phyloP scores from a whole-genome alignment of 129 eudicot genomes.

The Ambrosia artemisiifolia region DNA sequence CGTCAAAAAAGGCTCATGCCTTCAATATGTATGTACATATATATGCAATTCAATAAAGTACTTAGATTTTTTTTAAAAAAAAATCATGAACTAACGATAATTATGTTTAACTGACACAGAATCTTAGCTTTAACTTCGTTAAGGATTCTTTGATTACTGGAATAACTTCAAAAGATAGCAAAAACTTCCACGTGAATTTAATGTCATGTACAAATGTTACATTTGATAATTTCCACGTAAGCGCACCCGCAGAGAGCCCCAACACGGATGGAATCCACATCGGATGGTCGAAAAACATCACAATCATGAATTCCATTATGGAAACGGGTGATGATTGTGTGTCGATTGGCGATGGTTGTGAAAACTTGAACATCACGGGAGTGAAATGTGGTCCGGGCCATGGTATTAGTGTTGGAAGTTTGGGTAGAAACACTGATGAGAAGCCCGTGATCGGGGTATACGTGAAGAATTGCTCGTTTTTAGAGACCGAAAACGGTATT shows the following conservation, averaged over 20 bases:
- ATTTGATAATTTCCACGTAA: slow-evolving; percentile 27
- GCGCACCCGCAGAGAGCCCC: slow-evolving; percentile 43
- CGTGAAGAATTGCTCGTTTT: slow-evolving; percentile 50
- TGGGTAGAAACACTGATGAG: slow-evolving; percentile 44
- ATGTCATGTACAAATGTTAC: slow-evolving; percentile 40
- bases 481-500: slow-evolving; percentile 39
- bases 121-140: slow-evolving; percentile 48
- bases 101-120: slow-evolving; percentile 26
- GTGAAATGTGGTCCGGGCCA: slow-evolving; percentile 79
- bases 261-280: slow-evolving; percentile 74
- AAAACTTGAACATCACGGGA: slow-evolving; percentile 28
- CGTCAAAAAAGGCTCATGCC: slow-evolving; percentile 21
- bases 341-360: slow-evolving; percentile 57
- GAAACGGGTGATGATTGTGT: slow-evolving; percentile 72
- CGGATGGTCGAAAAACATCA: slow-evolving; percentile 33
- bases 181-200: slow-evolving; percentile 45
- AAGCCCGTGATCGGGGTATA: slow-evolving; percentile 37
- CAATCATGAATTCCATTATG: slow-evolving; percentile 30
- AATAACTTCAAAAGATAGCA: slow-evolving; percentile 51
- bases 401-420: slow-evolving; percentile 75
- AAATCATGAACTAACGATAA: neutral
- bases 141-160: slow-evolving; percentile 38
- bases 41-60: neutral
- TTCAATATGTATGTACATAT: slow-evolving; percentile 36
- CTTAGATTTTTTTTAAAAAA: neutral